Base-by-base conservation (phyloP, 345 rosid species). In the Syzygium oleosum region DNA sequence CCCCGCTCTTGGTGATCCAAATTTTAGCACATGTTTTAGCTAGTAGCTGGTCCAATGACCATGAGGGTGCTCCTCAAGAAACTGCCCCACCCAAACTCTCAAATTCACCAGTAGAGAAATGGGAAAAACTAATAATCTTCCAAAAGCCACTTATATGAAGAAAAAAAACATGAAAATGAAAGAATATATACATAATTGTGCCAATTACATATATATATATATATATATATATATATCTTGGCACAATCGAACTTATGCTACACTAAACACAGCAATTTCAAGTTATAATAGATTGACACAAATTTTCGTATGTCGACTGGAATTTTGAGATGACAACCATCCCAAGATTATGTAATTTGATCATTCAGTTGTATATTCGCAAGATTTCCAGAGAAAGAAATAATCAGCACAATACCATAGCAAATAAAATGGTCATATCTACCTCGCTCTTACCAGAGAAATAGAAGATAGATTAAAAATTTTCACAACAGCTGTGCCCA, bases 401-500 rank as follows among this genome's bases (percentile, higher is more conserved):
- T 49, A 46, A 85, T 58, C 56, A 86, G 13, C 80, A 9, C 83
- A 46, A 51, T 27, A 14, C 17, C 80, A 51, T 63, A 61, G 52
- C n/a, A 85, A 49, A 77, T 16, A 56, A 89, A 68, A 52, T 52
- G 68, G 19, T 83, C 8, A 49, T 53, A 34, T 85, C 68, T 84
- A 86, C 85, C 73, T 88, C 29, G 52, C 88, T 90, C 95, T 94
- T 85, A 98, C 99, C 98, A 98, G 94, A 86, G 97, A 89, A 90
- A 98, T 96, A 46, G 99, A 93, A 55, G 99, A 90, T 59, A 96
- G 96, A 89, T 96, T 93, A 90, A 91, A 95, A 86, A 96, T 92
- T 95, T 97, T 97, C 87, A 92, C 99, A 91, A 96, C 85, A 89
- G 95, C 91, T 87, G 98, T 97, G 88, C 99, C 98, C 79, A 94